These are phyloP conservation scores for Heracleum sosnowskyi DNA, from an alignment of 129 eudicot genomes.

Conservation along the genomic window DNA sequence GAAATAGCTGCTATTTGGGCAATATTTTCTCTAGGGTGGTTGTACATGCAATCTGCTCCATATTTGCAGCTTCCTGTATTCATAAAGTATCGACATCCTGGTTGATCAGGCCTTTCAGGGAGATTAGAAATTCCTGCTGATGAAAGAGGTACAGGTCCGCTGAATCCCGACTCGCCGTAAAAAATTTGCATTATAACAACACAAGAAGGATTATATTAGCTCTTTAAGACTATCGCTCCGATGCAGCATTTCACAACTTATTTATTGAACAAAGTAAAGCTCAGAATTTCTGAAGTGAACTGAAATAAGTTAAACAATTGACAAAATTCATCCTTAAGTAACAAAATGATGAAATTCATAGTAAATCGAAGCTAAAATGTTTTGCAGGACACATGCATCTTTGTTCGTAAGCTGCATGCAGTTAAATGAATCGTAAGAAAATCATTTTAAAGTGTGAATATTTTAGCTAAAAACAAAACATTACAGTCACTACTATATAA, in stretches of 20 bases:
- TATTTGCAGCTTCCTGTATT: slow-evolving; percentile 79
- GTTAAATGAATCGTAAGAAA: not conserved
- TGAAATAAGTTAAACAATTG: not conserved
- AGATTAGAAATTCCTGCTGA: slow-evolving; percentile 36
- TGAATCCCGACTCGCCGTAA: slow-evolving; percentile 31
- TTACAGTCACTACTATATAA: not conserved
- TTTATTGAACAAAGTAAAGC: not conserved
- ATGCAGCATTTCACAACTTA: not conserved
- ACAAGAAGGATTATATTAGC: not conserved
- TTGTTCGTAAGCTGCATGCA: not conserved
- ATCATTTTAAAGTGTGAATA: not conserved
- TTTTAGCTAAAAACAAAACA: not conserved
- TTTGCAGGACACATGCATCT: not conserved
- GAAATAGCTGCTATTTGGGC: slow-evolving; percentile 42
- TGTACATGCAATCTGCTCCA: slow-evolving; percentile 80
- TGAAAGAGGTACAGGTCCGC: slow-evolving; percentile 27
- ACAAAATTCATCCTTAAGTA: not conserved
- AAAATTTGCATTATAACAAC: not conserved
- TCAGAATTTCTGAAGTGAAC: not conserved
- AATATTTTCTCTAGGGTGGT: slow-evolving; percentile 68
- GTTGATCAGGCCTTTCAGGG: slow-evolving; percentile 88
- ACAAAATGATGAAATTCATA: not conserved
- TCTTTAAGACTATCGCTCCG: slow-evolving; percentile 17
- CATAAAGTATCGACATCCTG: slow-evolving; percentile 83
- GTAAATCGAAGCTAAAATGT: not conserved